Evolutionary conservation across 805 yeast species (phyloP).

Genomic region (Jamesozyma lodderae): DNA sequence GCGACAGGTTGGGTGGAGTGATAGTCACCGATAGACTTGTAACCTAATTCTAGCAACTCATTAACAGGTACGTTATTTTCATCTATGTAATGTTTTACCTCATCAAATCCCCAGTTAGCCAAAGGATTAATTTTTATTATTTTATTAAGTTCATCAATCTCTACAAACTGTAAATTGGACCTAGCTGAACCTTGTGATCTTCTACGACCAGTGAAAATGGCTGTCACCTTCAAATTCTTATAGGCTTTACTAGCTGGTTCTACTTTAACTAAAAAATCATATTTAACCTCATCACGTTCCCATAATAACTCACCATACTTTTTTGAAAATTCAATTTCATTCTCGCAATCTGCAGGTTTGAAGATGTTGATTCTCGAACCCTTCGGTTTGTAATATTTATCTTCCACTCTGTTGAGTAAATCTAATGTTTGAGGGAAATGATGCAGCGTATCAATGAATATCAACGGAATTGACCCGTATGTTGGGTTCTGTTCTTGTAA

Average conservation of each 20-base stretch:
- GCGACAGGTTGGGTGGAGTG: conserved; percentile 85
- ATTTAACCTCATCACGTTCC: conserved; percentile 71
- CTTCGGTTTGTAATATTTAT: conserved; percentile 37
- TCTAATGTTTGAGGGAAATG: conserved; percentile 92
- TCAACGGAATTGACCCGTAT: conserved; percentile 45
- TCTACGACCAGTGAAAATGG: conserved; percentile 88
- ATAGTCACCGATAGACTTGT: conserved; percentile 89
- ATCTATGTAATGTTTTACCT: conserved; percentile 63
- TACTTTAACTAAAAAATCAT: conserved; percentile 83
- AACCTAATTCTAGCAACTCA: conserved; percentile 73
- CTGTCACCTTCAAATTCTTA: conserved; percentile 58
- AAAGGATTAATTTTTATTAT: conserved; percentile 84
- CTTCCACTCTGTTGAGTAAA: conserved; percentile 50
- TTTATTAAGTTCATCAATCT: conserved; percentile 59
- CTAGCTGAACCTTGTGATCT: conserved; percentile 85
- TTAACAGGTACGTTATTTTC: conserved; percentile 75
- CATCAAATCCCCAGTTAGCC: conserved; percentile 68
- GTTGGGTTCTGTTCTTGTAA: conserved; percentile 23
- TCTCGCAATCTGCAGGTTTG: conserved; percentile 49
- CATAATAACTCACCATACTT: conserved; percentile 72
- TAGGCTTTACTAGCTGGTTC: conserved; percentile 89
- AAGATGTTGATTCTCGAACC: conserved; percentile 46
- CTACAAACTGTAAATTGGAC: conserved; percentile 60
- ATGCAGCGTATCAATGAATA: conserved; percentile 83
- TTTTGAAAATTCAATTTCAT: conserved; percentile 54